Percentiles rank a stretch among this genome's conserved stretches.
Conservation (phyloP, 768 basidiomycete genomes). For the Trametes gibbosa region DNA sequence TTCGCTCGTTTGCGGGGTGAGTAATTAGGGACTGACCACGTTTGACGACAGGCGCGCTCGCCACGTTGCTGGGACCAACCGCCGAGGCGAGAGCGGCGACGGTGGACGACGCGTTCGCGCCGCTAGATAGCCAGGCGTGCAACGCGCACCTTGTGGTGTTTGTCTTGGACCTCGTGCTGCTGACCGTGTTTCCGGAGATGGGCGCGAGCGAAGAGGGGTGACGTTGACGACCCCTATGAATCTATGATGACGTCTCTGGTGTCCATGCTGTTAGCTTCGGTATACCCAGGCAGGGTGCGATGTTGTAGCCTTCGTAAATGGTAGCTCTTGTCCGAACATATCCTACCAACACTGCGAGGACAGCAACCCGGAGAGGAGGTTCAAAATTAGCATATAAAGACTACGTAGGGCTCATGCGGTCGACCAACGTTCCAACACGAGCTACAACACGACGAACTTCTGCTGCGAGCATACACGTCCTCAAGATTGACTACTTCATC, state of each 20-base stretch:
- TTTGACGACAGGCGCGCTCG: conserved; percentile 40
- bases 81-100: conserved; percentile 39
- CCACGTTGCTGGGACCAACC: conserved; percentile 54
- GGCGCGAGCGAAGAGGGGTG: conserved; percentile 29
- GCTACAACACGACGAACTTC: conserved; percentile 12
- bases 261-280: no score
- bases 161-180: conserved; percentile 69
- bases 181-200: conserved; percentile 78
- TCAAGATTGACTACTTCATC: neutral
- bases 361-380: neutral
- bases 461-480: conserved; percentile 18
- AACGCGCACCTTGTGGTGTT: conserved; percentile 78
- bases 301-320: no score
- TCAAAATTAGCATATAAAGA: conserved; percentile 2
- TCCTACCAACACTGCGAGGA: neutral
- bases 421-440: neutral
- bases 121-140: conserved; percentile 59
- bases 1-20: neutral
- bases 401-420: neutral
- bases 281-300: no score
- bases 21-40: neutral
- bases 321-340: no score
- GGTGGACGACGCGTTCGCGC: conserved; percentile 55
- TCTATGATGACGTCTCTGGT: neutral
- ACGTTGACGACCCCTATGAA: neutral